phyloP scores from a whole-genome alignment of 441 rosid species.

The Dalechampia spathulata region DNA sequence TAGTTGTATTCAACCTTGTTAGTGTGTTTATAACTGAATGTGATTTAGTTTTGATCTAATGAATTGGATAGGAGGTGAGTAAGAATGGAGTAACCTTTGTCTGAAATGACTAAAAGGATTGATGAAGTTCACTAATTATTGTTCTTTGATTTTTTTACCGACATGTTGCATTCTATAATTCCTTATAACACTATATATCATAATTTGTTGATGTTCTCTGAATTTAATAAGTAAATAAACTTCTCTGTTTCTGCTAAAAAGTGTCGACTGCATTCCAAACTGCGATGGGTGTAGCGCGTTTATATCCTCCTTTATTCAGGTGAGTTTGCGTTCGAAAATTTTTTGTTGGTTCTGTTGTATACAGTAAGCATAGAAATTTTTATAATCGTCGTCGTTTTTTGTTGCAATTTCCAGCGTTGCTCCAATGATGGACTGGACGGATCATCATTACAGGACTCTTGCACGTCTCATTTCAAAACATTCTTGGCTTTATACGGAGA shows the following conservation, averaged over 20 bases:
- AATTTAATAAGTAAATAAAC: constrained; percentile 24
- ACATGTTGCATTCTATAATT: constrained; percentile 36
- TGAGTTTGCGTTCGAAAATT: no score
- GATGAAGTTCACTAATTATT: constrained; percentile 55
- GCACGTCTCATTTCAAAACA: constrained; percentile 87
- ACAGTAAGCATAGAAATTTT: no score
- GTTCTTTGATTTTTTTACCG: constrained; percentile 43
- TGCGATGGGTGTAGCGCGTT: constrained; percentile 45
- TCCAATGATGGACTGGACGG: constrained; percentile 99
- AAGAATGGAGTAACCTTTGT: constrained; percentile 43
- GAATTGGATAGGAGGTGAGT: constrained; percentile 54
- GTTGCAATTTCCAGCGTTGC: constrained; percentile 71
- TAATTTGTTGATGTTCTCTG: constrained; percentile 22
- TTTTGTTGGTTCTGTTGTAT: no score
- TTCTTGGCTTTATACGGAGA: constrained; percentile 97
- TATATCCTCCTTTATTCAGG: constrained; percentile 83
- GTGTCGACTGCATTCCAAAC: constrained; percentile 22
- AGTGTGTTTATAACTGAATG: no score
- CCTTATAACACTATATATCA: constrained; percentile 37
- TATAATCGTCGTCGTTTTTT: no score
- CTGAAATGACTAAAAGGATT: constrained; percentile 38
- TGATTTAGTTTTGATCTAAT: constrained; percentile 20
- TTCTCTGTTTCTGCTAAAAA: constrained; percentile 21
- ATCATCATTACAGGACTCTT: constrained; percentile 80
- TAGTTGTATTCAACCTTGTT: no score